Percentiles rank a stretch among this genome's conserved stretches.
phyloP scores from a whole-genome alignment of 495 filamentous ascomycete genomes.

The Hypoxylon cercidicola region DNA sequence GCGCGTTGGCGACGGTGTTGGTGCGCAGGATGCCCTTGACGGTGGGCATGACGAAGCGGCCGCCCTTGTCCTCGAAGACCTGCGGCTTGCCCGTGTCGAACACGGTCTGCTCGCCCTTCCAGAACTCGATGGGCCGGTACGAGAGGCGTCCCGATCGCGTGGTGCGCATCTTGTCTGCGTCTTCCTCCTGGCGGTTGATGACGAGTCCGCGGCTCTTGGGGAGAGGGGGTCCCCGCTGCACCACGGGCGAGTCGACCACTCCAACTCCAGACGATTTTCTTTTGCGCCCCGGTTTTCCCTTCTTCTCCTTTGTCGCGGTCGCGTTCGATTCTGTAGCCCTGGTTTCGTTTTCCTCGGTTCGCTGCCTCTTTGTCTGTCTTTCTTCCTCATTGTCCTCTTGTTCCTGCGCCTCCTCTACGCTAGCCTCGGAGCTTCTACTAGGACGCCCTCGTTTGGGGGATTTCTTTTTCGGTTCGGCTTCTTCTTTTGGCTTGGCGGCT shows the following conservation, averaged over 20 bases:
- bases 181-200: constrained; percentile 74
- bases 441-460: constrained; percentile 41
- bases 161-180: constrained; percentile 51
- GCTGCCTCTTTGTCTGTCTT: constrained; percentile 43
- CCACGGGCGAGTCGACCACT: constrained; percentile 52
- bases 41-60: constrained; percentile 66
- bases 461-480: constrained; percentile 30
- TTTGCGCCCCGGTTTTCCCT: constrained; percentile 49
- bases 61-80: constrained; percentile 50
- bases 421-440: constrained; percentile 24
- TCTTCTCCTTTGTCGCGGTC: constrained; percentile 40
- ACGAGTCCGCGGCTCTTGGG: constrained; percentile 71
- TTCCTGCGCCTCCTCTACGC: constrained; percentile 27
- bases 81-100: constrained; percentile 68
- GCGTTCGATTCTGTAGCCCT: constrained; percentile 35
- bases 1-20: constrained; percentile 62
- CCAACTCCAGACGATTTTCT: constrained; percentile 52
- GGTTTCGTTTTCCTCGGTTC: constrained; percentile 24
- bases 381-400: constrained; percentile 34
- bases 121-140: constrained; percentile 83
- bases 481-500: constrained; percentile 23
- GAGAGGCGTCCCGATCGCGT: constrained; percentile 65
- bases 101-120: constrained; percentile 83
- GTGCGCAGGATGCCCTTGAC: constrained; percentile 81
- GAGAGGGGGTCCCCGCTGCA: constrained; percentile 61